Evolutionary conservation across 257 asterid species (phyloP).

Genomic region (Solanum sejunctum): DNA sequence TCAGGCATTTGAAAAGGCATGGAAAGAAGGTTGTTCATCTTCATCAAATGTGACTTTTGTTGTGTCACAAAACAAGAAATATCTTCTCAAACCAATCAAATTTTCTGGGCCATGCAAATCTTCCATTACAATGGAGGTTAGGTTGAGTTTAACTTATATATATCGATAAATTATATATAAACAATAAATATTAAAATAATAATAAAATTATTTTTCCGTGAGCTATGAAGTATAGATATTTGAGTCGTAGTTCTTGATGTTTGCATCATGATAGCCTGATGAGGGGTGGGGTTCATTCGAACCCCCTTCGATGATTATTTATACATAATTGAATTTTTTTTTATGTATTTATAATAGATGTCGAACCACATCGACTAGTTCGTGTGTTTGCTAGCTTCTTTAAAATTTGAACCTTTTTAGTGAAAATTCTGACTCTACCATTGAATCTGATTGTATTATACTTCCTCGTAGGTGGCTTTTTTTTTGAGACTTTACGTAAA

Average conservation of each 20-base stretch:
- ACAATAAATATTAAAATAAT: not conserved
- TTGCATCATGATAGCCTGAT: not conserved
- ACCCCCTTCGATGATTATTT: no score
- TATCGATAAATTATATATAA: no score
- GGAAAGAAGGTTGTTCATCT: conserved; percentile 45
- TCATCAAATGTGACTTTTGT: conserved; percentile 13
- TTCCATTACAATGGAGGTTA: conserved; percentile 35
- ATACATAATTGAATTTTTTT: no score
- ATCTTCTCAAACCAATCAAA: conserved; percentile 29
- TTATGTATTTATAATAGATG: no score
- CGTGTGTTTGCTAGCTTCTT: no score
- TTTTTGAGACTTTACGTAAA: not conserved
- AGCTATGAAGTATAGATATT: not conserved
- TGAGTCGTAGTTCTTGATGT: not conserved
- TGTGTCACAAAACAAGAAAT: conserved; percentile 26
- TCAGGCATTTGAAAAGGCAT: conserved; percentile 45
- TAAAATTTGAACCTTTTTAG: no score
- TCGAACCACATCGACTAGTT: no score
- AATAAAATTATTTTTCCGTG: not conserved
- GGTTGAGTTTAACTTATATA: not conserved
- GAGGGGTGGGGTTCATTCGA: no score
- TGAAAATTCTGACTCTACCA: no score
- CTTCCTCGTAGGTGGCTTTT: not conserved
- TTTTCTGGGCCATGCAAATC: conserved; percentile 60
- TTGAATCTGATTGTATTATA: not conserved